Conservation (phyloP, 108 stramenopile genomes). For the Cyclotella baltica region DNA sequence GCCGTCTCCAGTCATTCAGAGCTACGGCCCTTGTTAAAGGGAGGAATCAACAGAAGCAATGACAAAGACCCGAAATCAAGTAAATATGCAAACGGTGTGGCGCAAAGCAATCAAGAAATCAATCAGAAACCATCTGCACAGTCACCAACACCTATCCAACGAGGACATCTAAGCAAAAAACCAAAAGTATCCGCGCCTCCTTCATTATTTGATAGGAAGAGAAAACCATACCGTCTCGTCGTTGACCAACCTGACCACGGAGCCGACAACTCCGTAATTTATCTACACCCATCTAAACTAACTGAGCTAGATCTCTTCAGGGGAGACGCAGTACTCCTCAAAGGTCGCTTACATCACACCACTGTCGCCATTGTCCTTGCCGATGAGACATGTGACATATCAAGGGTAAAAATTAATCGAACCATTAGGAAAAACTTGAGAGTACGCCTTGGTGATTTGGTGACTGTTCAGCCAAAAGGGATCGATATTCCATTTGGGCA, state of each 20-base stretch:
- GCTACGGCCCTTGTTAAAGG: too few species aligned
- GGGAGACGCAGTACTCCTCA: conserved; percentile 79
- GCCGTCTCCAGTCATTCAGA: neutral
- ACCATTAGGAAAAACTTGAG: conserved; percentile 83
- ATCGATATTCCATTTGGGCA: conserved; percentile 81
- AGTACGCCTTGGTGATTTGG: conserved; percentile 78
- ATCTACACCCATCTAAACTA: conserved; percentile 62
- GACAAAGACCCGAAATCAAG: conserved; percentile 3
- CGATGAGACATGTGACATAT: conserved; percentile 72
- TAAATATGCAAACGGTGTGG: neutral
- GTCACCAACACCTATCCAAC: neutral
- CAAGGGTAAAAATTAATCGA: conserved; percentile 83
- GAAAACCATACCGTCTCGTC: conserved; percentile 75
- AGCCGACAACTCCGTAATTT: conserved; percentile 77
- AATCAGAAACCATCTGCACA: too few species aligned
- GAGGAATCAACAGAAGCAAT: conserved; percentile 10
- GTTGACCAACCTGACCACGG: conserved; percentile 74
- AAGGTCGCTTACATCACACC: conserved; percentile 79
- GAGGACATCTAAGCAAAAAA: neutral
- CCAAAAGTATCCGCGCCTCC: neutral
- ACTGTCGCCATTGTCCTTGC: conserved; percentile 81
- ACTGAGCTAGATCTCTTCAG: conserved; percentile 79
- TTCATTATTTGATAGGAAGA: conserved; percentile 59
- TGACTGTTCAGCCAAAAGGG: conserved; percentile 65
- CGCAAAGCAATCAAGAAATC: neutral